phyloP scores from a whole-genome alignment of 2,329 filamentous ascomycete genomes.

The Colletotrichum phormii region DNA sequence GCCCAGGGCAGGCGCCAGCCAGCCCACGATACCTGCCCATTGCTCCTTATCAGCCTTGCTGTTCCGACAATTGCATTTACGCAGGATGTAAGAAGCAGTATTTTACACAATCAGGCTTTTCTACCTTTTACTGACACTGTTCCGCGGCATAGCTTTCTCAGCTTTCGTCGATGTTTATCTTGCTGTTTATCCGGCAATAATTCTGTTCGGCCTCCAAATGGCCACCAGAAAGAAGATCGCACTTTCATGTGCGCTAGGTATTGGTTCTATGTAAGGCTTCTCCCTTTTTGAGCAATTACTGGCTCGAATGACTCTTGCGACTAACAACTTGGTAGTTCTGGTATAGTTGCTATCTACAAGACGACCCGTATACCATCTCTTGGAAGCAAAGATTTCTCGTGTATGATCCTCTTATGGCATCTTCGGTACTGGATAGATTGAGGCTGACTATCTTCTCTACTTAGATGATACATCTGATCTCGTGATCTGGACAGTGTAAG shows the following conservation, averaged over 20 bases:
- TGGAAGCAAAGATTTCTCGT: conserved; percentile 40
- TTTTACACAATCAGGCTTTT: accelerated
- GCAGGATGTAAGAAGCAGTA: conserved; percentile 47
- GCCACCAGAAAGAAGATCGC: conserved; percentile 54
- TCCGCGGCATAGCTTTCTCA: conserved; percentile 47
- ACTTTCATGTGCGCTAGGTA: conserved; percentile 50
- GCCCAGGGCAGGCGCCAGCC: no score
- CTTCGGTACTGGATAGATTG: no score
- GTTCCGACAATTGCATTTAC: no score
- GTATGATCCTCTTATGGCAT: conserved; percentile 25
- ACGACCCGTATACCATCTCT: conserved; percentile 49
- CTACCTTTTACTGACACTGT: no score
- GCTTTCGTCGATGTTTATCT: conserved; percentile 55
- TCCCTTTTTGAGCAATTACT: background rate
- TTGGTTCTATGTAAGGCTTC: conserved; percentile 48
- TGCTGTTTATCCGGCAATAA: conserved; percentile 53
- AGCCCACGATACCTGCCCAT: no score
- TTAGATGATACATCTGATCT: conserved; percentile 56
- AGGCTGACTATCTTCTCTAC: no score
- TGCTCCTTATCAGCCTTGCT: no score
- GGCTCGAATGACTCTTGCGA: background rate
- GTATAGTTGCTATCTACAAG: conserved; percentile 47
- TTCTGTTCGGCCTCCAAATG: conserved; percentile 52
- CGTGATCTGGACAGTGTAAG: conserved; percentile 58
- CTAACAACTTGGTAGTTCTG: conserved; percentile 30